phyloP scores from a whole-genome alignment of 305 asterid species.

The Fraxinus velutina region DNA sequence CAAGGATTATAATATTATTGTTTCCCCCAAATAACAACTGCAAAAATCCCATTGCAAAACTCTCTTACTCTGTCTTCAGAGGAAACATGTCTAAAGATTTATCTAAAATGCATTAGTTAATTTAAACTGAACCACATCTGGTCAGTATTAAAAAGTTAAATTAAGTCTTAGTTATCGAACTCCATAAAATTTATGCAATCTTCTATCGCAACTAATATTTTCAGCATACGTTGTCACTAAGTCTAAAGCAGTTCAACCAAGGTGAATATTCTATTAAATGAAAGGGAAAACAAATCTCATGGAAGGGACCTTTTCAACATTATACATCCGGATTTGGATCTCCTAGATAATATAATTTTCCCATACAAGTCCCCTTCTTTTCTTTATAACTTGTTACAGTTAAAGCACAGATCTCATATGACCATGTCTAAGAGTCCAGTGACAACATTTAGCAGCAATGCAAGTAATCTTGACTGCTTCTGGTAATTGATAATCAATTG shows the following conservation, averaged over 20 bases:
- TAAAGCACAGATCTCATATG: background rate
- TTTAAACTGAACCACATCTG: background rate
- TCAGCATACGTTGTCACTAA: background rate
- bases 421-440: background rate
- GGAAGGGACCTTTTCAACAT: background rate
- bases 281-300: background rate
- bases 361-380: background rate
- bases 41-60: background rate
- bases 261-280: background rate
- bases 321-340: background rate
- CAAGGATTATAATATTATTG: background rate
- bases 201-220: background rate
- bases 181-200: background rate
- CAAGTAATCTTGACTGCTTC: constrained; percentile 8
- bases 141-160: background rate
- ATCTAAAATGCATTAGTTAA: background rate
- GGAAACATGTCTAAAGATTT: background rate
- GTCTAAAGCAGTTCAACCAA: constrained; percentile 12
- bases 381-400: background rate
- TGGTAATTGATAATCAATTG: constrained; percentile 10
- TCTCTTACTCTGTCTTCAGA: background rate
- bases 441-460: background rate
- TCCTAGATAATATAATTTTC: background rate
- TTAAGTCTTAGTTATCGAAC: background rate
- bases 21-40: background rate